A percentile compares a stretch with the other conserved stretches of the same genome.
Evolutionary conservation across 2,329 filamentous ascomycete species (phyloP).

Genomic region (Lachnellula subtilissima): DNA sequence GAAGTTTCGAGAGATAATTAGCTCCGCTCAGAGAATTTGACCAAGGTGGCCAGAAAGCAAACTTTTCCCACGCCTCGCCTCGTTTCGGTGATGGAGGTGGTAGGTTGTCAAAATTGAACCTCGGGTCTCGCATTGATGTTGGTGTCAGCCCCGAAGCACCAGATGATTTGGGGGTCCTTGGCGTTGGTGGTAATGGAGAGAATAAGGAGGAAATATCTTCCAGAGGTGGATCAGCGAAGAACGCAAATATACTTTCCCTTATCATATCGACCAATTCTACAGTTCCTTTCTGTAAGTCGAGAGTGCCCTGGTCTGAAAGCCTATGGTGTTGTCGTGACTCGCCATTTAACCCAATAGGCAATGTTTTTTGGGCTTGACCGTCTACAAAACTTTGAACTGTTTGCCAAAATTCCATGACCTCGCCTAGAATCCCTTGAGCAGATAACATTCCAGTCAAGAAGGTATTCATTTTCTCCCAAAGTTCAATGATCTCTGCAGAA

Average conservation of each 20-base stretch:
- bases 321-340: conserved; percentile 78
- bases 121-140: conserved; percentile 59
- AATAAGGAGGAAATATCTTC: conserved; percentile 87
- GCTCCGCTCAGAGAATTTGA: conserved; percentile 91
- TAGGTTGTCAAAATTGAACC: conserved; percentile 77
- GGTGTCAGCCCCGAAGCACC: conserved; percentile 38
- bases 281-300: conserved; percentile 70
- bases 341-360: conserved; percentile 77
- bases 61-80: conserved; percentile 86
- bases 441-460: conserved; percentile 74
- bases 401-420: conserved; percentile 92
- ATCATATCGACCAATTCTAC: conserved; percentile 80
- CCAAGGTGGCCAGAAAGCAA: conserved; percentile 93
- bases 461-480: conserved; percentile 84
- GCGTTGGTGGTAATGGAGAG: conserved; percentile 70
- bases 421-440: conserved; percentile 74
- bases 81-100: conserved; percentile 71
- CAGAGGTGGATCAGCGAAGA: conserved; percentile 83
- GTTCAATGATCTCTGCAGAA: conserved; percentile 71
- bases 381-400: conserved; percentile 85
- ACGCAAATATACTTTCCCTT: conserved; percentile 70
- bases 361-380: conserved; percentile 71
- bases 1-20: conserved; percentile 78
- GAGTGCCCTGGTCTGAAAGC: conserved; percentile 64
- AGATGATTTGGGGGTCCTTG: conserved; percentile 59